Evolutionary conservation across 176 grass and related monocot species (phyloP).

Genomic region (Oropetium thomaeum): DNA sequence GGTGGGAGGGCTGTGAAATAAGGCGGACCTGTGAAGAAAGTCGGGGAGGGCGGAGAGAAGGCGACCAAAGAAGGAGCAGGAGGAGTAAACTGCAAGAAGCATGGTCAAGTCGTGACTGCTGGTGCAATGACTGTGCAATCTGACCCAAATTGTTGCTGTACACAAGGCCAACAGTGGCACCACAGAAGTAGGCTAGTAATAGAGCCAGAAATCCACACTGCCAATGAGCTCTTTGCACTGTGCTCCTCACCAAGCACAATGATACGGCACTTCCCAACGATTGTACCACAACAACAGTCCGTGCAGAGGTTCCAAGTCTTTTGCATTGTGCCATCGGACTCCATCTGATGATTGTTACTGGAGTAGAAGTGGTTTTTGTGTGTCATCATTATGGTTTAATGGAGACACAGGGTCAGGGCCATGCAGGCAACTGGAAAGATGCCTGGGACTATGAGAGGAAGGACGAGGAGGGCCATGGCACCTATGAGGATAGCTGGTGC

Average conservation of each 20-base stretch:
- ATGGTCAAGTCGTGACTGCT: constrained; percentile 54
- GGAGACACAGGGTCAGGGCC: constrained; percentile 13
- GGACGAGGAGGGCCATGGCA: constrained; percentile 60
- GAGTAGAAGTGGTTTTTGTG: constrained; percentile 32
- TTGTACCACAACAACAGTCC: constrained; percentile 24
- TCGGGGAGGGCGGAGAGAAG: constrained; percentile 76
- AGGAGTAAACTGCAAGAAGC: constrained; percentile 83
- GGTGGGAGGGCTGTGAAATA: neutral
- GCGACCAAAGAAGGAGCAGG: constrained; percentile 84
- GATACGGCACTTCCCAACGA: constrained; percentile 42
- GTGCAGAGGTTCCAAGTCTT: constrained; percentile 12
- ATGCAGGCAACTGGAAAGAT: constrained; percentile 30
- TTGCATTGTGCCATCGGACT: neutral
- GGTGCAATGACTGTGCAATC: constrained; percentile 69
- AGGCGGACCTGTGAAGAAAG: constrained; percentile 57
- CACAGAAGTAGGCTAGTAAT: constrained; percentile 87
- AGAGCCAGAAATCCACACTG: constrained; percentile 83
- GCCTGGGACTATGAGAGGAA: constrained; percentile 65
- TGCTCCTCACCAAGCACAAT: constrained; percentile 67
- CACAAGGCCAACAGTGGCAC: constrained; percentile 75
- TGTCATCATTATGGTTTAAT: constrained; percentile 30
- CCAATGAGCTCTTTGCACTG: constrained; percentile 58
- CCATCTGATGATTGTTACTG: neutral
- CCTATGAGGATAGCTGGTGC: constrained; percentile 57
- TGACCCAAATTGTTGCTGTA: constrained; percentile 97